Conservation (phyloP, 352 stramenopile species). For the Peronosclerospora sorghi region DNA sequence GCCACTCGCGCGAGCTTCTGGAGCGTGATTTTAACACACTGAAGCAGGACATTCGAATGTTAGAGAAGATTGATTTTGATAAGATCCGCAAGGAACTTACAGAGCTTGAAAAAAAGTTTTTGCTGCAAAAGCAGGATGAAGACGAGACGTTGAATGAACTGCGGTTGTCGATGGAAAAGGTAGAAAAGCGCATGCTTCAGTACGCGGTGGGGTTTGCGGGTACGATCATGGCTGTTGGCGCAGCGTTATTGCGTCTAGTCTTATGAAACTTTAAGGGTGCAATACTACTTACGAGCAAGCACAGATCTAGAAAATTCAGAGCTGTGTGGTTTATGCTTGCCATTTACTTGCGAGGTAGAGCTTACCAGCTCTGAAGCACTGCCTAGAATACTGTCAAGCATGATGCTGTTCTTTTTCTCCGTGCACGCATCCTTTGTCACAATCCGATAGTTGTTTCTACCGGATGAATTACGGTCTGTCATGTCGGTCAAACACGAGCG, state of each 20-base stretch:
- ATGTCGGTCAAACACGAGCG: no score
- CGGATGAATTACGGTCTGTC: no score
- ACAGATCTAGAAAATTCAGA: slow-evolving; percentile 29
- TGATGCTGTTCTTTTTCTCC: no score
- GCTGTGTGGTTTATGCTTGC: slow-evolving; percentile 31
- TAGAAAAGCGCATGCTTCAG: slow-evolving; percentile 84
- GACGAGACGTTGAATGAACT: slow-evolving; percentile 82
- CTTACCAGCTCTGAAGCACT: slow-evolving; percentile 46
- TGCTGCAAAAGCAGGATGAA: slow-evolving; percentile 82
- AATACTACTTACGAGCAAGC: background rate
- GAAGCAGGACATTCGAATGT: slow-evolving; percentile 85
- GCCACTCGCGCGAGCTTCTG: slow-evolving; percentile 79
- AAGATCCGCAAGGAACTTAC: slow-evolving; percentile 82
- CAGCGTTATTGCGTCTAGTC: slow-evolving; percentile 62
- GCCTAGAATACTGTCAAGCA: no score
- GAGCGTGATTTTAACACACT: slow-evolving; percentile 85
- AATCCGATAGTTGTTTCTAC: slow-evolving; percentile 14
- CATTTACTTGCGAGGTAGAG: slow-evolving; percentile 52
- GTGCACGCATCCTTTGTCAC: no score
- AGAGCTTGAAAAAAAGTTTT: slow-evolving; percentile 83
- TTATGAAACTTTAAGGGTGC: slow-evolving; percentile 23
- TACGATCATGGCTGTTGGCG: slow-evolving; percentile 80
- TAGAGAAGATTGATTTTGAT: slow-evolving; percentile 86
- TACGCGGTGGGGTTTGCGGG: slow-evolving; percentile 80
- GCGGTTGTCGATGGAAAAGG: slow-evolving; percentile 84